These are phyloP conservation scores for Ceratobasidium papillatum DNA, from an alignment of 1,284 basidiomycete species.

Conservation along the genomic window DNA sequence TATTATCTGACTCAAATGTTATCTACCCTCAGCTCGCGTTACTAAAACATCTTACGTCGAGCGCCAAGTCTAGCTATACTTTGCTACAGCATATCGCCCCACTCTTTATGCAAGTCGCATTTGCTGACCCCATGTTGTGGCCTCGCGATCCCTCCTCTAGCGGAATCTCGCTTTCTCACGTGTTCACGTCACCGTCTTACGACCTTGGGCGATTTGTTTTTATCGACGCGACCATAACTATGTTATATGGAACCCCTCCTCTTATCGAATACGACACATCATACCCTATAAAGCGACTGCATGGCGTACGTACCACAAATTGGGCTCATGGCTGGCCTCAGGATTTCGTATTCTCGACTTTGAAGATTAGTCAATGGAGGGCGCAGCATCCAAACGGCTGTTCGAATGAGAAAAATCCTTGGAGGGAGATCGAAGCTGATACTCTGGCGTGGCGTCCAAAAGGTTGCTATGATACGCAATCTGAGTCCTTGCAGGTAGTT, in stretches of 20 bases:
- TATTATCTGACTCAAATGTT: background rate
- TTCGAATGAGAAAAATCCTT: background rate
- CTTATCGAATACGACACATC: slow-evolving; percentile 23
- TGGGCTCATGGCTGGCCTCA: background rate
- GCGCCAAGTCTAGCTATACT: background rate
- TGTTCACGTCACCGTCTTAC: background rate
- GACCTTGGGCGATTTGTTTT: slow-evolving; percentile 8
- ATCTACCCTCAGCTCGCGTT: background rate
- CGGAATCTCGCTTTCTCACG: slow-evolving; percentile 6
- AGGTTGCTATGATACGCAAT: background rate
- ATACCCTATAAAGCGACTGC: background rate
- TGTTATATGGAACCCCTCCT: background rate
- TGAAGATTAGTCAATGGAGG: slow-evolving; percentile 19
- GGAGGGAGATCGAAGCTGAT: background rate
- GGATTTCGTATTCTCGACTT: background rate
- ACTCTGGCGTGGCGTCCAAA: slow-evolving; percentile 2
- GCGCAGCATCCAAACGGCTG: background rate
- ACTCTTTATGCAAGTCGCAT: slow-evolving; percentile 4
- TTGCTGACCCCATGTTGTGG: slow-evolving; percentile 1
- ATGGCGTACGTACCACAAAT: background rate
- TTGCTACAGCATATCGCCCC: background rate
- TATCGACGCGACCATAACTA: background rate
- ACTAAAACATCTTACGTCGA: background rate
- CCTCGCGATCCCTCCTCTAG: background rate
- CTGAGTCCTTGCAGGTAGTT: background rate